Base-by-base conservation (phyloP, 148 eudicot species). In the Selenicereus undatus region DNA sequence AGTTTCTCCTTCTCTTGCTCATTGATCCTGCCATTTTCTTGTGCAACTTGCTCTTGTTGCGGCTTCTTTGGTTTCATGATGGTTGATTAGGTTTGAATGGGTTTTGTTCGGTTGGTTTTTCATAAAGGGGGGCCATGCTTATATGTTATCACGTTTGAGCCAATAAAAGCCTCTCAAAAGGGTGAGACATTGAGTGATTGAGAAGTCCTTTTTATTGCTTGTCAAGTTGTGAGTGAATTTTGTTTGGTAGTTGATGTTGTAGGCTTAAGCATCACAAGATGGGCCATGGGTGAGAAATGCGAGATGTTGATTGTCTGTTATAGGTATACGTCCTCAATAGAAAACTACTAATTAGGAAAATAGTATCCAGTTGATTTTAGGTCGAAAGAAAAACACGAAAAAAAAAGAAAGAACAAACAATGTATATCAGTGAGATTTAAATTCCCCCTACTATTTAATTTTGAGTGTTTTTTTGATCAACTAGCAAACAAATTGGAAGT, bases 131-230 rank as follows among this genome's bases (percentile, higher is more conserved):
- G 79, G 84, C 78, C 83, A 79, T 1, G 16, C 6, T 56, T 66
- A 66, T 66, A 75, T 65, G 81, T 76, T 70, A 78, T 79, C 76
- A 45, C 82, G 39, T 78, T 83, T 76, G 85, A 81, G 76, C 65
- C 76, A 82, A 84, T 89, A 32, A 76, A 81, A 84, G 82, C 91
- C 94, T 90, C 87, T 86, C 85, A 82, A 64, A 56, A 30, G 78
- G 74, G 8, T 65, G n/a, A 74, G 76, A 17, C 58, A n/a, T 42
- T 58, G 78, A 69, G 26, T 50, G 30, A 80, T 45, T 75, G 66
- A 30, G 32, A 35, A 54, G 36, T 66, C 22, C 3, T 51, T 21
- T 42, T 65, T 3, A 45, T 60, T 24, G 52, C 73, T 58, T 39
- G 45, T n/a, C 21, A 24, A 14, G 39, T 51, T 39, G 36, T 26